Conservation (phyloP, 2,329 filamentous ascomycete species). For the Colletotrichum sp. region DNA sequence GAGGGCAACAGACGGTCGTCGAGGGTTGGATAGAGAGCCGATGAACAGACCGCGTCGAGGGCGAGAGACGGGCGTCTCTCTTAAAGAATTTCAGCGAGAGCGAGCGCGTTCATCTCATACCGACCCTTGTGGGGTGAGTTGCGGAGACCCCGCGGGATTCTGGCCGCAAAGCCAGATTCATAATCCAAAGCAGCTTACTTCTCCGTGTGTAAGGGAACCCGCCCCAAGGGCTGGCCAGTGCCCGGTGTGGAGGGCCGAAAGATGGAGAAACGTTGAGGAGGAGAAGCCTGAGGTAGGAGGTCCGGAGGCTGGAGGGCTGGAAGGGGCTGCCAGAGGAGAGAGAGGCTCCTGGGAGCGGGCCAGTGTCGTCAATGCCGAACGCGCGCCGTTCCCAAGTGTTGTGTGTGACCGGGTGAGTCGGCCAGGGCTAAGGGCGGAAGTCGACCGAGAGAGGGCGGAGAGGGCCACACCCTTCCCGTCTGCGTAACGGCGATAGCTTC, state of each 20-base stretch:
- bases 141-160: slow-evolving; percentile 22
- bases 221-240: not conserved
- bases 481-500: slow-evolving; percentile 2
- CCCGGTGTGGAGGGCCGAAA: slow-evolving; percentile 9
- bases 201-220: slow-evolving; percentile 5
- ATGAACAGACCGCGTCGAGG: not conserved
- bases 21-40: not conserved
- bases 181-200: slow-evolving; percentile 6
- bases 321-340: not conserved
- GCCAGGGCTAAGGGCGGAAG: slow-evolving; percentile 20
- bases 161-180: slow-evolving; percentile 17
- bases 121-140: slow-evolving; percentile 18
- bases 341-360: not conserved
- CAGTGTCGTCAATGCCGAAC: slow-evolving; percentile 15
- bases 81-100: not conserved
- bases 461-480: not conserved
- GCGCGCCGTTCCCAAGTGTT: not conserved
- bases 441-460: slow-evolving; percentile 19
- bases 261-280: slow-evolving; percentile 12
- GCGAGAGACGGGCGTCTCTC: not conserved
- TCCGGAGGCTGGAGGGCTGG: not conserved
- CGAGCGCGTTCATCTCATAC: not conserved
- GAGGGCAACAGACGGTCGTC: not conserved
- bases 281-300: not conserved
- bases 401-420: slow-evolving; percentile 6